Base-by-base conservation (phyloP, 2,329 filamentous ascomycete species). In the Purpureocillium lavendulum region DNA sequence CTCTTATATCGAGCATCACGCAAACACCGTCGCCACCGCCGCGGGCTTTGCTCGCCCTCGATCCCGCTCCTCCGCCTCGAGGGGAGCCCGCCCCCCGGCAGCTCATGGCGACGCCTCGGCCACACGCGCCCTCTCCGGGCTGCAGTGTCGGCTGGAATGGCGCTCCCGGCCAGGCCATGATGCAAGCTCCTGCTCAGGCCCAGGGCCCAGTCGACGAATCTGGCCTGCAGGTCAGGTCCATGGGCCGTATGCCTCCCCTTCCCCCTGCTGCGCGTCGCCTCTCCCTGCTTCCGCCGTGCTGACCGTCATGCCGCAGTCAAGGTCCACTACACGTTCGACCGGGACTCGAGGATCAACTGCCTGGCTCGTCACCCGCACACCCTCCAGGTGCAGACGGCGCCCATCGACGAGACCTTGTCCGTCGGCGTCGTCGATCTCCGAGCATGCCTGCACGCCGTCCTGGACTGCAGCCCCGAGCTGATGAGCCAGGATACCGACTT, bases 271-370 rank as follows among this genome's bases (percentile, higher is more conserved):
- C 43, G 35, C 41, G 17, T 37, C 37, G n/a, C 37, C 30, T 36
- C 34, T 28, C 15, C 37, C 10, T 37, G 14, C 41, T 30, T 36
- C 7, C 39, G 14, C 11, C 35, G 49, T 16, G 41, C 52, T 52
- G 47, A 53, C 50, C 33, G 16, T 32, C 12, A 31, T 36, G 32
- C 30, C 49, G 32, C 61, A 94, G 89, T 97, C 62, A 97, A 97
- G 72, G 84, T 97, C 36, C 81, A 94, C 45, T 98, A 97, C 65
- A 95, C 88, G 26, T 96, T 97, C 65, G 89, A 97, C 60, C 81
- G 82, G 56, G 82, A 90, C 49, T 83, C 80, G 65, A 88, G 88
- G 63, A 82, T 87, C 47, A 89, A 90, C 57, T 96, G 88, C 62
- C 73, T 98, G 36, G 89, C 90, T 43, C 78, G 90, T 53, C 83